Percentiles rank a stretch among this genome's conserved stretches.
phyloP scores from a whole-genome alignment of 1,284 basidiomycete genomes.

The Tetrapyrgos nigripes region DNA sequence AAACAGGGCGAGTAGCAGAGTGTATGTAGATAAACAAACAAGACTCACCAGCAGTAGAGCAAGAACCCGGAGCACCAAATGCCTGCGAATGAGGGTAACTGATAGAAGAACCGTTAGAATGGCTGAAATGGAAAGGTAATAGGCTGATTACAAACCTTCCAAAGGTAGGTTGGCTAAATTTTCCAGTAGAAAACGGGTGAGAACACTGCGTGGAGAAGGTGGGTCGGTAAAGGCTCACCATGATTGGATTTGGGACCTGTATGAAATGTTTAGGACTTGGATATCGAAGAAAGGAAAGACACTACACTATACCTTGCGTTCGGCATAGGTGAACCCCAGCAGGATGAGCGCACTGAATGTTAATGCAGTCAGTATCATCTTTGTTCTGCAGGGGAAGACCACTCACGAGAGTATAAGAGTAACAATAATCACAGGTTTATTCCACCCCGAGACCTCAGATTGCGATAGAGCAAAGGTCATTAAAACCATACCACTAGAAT shows the following conservation, averaged over 20 bases:
- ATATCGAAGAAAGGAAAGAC: not conserved
- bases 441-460: constrained; percentile 8
- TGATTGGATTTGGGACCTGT: not conserved
- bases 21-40: not conserved
- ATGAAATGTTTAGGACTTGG: not conserved
- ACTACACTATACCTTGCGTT: constrained; percentile 2
- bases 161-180: constrained; percentile 1
- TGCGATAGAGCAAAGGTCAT: constrained; percentile 10
- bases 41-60: constrained; percentile 7
- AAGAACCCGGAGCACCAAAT: constrained; percentile 8
- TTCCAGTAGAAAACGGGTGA: not conserved
- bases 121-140: not conserved
- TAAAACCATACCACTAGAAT: constrained; percentile 2
- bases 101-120: not conserved
- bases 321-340: constrained; percentile 1
- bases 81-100: constrained; percentile 9
- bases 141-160: not conserved
- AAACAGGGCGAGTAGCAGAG: not conserved
- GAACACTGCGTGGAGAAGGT: not conserved
- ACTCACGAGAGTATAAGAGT: constrained; percentile 8
- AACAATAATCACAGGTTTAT: constrained; percentile 6
- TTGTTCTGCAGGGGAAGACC: not conserved
- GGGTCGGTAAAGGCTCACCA: not conserved
- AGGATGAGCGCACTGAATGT: constrained; percentile 1
- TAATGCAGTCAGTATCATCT: not conserved